These are phyloP conservation scores for Lindgomyces ingoldianus DNA, from an alignment of 495 filamentous ascomycete genomes.

Conservation along the genomic window DNA sequence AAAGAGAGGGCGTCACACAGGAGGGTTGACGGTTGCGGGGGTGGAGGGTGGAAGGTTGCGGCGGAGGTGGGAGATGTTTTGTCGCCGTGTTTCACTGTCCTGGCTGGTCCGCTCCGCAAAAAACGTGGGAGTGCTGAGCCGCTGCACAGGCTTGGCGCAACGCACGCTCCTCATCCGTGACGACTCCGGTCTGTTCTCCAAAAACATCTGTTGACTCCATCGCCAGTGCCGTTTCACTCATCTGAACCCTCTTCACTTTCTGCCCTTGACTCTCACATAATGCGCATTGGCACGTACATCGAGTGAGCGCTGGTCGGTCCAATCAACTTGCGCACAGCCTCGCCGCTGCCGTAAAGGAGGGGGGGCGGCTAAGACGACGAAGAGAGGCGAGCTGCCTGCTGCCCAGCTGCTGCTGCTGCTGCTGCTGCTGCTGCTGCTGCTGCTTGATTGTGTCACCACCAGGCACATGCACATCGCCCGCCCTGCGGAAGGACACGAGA, in stretches of 20 bases:
- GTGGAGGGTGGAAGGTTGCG: not conserved
- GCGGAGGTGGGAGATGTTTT: not conserved
- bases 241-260: not conserved
- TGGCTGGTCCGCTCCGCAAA: not conserved
- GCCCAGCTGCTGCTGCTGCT: too few species aligned
- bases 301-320: not conserved
- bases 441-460: slow-evolving; percentile 13
- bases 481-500: slow-evolving; percentile 17
- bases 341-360: slow-evolving; percentile 13
- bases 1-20: not conserved
- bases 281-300: not conserved
- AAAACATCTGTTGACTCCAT: slow-evolving; percentile 8
- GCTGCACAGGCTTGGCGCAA: not conserved
- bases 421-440: too few species aligned
- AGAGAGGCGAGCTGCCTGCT: slow-evolving; percentile 28
- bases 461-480: slow-evolving; percentile 29
- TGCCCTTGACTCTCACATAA: not conserved
- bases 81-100: not conserved
- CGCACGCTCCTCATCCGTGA: not conserved
- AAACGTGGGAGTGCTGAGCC: not conserved
- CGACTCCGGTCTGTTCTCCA: not conserved
- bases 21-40: not conserved
- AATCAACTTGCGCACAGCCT: not conserved
- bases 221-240: not conserved
- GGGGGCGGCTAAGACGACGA: slow-evolving; percentile 21